A percentile compares a stretch with the other conserved stretches of the same genome.
Evolutionary conservation across 805 yeast species (phyloP).

Genomic region (Yamadazyma ubonensis): DNA sequence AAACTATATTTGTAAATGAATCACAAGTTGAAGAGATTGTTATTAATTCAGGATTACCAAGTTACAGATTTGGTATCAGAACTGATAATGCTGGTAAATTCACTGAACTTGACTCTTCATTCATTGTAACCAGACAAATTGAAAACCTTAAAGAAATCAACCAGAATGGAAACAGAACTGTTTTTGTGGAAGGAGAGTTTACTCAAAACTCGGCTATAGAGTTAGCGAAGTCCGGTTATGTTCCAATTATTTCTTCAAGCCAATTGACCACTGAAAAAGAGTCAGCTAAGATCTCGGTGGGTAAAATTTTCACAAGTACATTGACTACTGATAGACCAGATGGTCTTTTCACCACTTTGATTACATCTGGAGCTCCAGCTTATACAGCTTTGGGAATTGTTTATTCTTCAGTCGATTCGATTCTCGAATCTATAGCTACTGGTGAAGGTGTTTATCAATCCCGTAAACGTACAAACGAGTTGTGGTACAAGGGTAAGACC

Average conservation of each 20-base stretch:
- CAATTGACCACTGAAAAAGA: conserved; percentile 24
- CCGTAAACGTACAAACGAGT: conserved; percentile 70
- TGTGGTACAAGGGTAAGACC: conserved; percentile 95
- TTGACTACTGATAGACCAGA: conserved; percentile 82
- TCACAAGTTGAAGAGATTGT: conserved; percentile 30
- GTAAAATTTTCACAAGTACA: conserved; percentile 48
- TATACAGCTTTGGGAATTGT: conserved; percentile 72
- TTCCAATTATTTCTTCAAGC: conserved; percentile 26
- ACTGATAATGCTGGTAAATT: conserved; percentile 12
- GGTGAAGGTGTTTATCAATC: conserved; percentile 92
- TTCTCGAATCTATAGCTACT: conserved; percentile 76
- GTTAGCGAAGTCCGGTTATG: conserved; percentile 30
- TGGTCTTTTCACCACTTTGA: conserved; percentile 81
- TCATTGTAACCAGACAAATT: conserved; percentile 21
- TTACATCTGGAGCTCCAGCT: conserved; percentile 63
- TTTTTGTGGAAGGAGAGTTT: conserved; percentile 22
- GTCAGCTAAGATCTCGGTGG: conserved; percentile 31
- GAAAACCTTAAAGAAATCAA: conserved; percentile 19
- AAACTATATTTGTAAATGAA: conserved; percentile 41
- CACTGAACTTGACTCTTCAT: conserved; percentile 11
- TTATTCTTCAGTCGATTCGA: conserved; percentile 81
- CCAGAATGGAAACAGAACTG: conserved; percentile 28
- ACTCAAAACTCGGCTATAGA: conserved; percentile 25
- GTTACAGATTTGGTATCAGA: conserved; percentile 40
- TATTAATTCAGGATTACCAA: conserved; percentile 50